Evolutionary conservation across 176 grass and related monocot species (phyloP).

Genomic region (Musa acuminata): DNA sequence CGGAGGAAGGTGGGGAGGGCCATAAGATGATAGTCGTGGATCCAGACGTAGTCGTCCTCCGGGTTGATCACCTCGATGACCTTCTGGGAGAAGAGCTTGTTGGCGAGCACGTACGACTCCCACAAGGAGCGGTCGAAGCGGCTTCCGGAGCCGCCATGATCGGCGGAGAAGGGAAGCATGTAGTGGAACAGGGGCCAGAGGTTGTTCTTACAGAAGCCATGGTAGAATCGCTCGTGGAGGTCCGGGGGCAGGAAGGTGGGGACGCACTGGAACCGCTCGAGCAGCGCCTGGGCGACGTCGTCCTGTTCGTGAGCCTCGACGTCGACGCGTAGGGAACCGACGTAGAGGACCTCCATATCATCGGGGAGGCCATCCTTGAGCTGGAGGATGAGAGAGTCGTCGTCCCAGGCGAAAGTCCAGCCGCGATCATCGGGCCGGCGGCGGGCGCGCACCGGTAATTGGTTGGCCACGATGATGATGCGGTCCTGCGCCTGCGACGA

Average conservation of each 20-base stretch:
- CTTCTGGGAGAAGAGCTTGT: slow-evolving; percentile 6
- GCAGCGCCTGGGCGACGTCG: slow-evolving; percentile 49
- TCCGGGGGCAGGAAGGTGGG: slow-evolving; percentile 59
- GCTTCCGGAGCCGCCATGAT: slow-evolving; percentile 6
- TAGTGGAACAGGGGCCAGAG: slow-evolving; percentile 71
- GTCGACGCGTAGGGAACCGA: slow-evolving; percentile 56
- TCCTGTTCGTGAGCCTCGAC: slow-evolving; percentile 45
- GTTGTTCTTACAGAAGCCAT: slow-evolving; percentile 56
- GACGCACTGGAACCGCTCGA: slow-evolving; percentile 53
- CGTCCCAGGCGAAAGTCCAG: slow-evolving; percentile 50
- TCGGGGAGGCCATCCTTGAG: slow-evolving; percentile 61
- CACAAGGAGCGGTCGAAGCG: slow-evolving; percentile 56
- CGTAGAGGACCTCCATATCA: slow-evolving; percentile 75
- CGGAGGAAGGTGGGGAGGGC: slow-evolving; percentile 12
- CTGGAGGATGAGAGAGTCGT: slow-evolving; percentile 59
- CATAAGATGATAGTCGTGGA: slow-evolving; percentile 22
- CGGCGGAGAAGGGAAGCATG: slow-evolving; percentile 39
- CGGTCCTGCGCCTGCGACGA: slow-evolving; percentile 42
- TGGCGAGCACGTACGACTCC: slow-evolving; percentile 12
- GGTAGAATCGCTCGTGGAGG: slow-evolving; percentile 44
- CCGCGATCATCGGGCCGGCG: slow-evolving; percentile 29
- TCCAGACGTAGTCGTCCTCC: slow-evolving; percentile 13
- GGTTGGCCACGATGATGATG: slow-evolving; percentile 57
- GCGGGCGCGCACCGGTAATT: slow-evolving; percentile 41
- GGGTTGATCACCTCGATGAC: slow-evolving; percentile 18